Evolutionary conservation across 495 filamentous ascomycete genomes (phyloP), one percentile per base, ranked within the genome.

Genomic region (Aspergillus coremiiformis): DNA sequence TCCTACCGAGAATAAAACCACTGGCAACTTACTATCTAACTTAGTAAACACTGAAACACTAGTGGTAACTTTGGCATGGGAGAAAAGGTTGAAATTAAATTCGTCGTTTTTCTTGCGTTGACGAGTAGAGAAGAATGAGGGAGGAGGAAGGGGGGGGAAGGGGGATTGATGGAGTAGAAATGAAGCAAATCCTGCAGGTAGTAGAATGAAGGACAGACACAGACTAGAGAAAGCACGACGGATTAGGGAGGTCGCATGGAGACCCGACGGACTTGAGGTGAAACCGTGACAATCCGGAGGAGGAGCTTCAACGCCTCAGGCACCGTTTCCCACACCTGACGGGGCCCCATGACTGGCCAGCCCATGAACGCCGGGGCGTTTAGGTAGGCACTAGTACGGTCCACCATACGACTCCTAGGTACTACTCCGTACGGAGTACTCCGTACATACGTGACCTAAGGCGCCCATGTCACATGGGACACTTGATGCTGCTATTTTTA

Each of bases 401-500:
- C n/a, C n/a, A n/a, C n/a, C n/a, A n/a, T n/a, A n/a, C n/a, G n/a
- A n/a, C n/a, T n/a, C n/a, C n/a, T n/a, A n/a, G n/a, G n/a, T n/a
- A n/a, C n/a, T n/a, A n/a, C n/a, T n/a, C n/a, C n/a, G n/a, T n/a
- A n/a, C n/a, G n/a, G n/a, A n/a, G n/a, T n/a, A n/a, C n/a, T n/a
- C n/a, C n/a, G n/a, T n/a, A n/a, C n/a, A n/a, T n/a, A n/a, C n/a
- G n/a, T n/a, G n/a, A n/a, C n/a, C n/a, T n/a, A n/a, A n/a, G n/a
- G n/a, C n/a, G n/a, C n/a, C n/a, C n/a, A n/a, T n/a, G n/a, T n/a
- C n/a, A n/a, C n/a, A 21, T 21, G 15, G 20, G 37, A 41, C 37
- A 10, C 37, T n/a, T 41, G 42, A 52, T 43, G 35, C 42, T 55
- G 29, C 53, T 55, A 55, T 51, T 55, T 27, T 55, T 47, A 4